Percentiles rank a stretch among this genome's conserved stretches.
These are phyloP conservation scores for Candida odintsovae DNA, from an alignment of 805 yeast species.

Conservation along the genomic window DNA sequence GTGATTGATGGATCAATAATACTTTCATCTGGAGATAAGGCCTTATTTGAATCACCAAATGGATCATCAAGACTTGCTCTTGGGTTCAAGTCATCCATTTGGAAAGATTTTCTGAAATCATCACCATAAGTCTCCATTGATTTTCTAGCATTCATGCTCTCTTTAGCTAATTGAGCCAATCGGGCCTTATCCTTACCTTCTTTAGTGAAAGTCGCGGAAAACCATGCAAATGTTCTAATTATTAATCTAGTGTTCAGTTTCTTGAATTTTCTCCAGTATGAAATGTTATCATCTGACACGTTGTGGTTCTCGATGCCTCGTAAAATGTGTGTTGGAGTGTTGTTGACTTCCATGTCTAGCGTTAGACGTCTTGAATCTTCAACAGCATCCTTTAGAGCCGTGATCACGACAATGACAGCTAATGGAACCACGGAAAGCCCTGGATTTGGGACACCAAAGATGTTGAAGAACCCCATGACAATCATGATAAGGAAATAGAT, in stretches of 20 bases:
- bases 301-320: slow-evolving; percentile 50
- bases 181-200: slow-evolving; percentile 32
- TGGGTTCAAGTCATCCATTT: slow-evolving; percentile 20
- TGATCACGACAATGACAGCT: slow-evolving; percentile 67
- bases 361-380: slow-evolving; percentile 76
- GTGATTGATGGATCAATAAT: slow-evolving; percentile 56
- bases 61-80: slow-evolving; percentile 10
- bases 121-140: slow-evolving; percentile 34
- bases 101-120: slow-evolving; percentile 20
- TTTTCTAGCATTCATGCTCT: slow-evolving; percentile 25
- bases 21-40: slow-evolving; percentile 35
- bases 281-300: slow-evolving; percentile 52
- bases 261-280: slow-evolving; percentile 34
- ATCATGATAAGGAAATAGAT: slow-evolving; percentile 76
- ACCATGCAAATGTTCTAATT: not conserved
- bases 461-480: slow-evolving; percentile 70
- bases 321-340: slow-evolving; percentile 62
- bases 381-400: slow-evolving; percentile 74
- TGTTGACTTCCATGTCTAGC: slow-evolving; percentile 68
- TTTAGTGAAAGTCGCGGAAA: slow-evolving; percentile 30
- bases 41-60: slow-evolving; percentile 19
- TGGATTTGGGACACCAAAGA: slow-evolving; percentile 79
- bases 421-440: slow-evolving; percentile 73
- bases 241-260: slow-evolving; percentile 2
- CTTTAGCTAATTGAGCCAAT: slow-evolving; percentile 21